These are phyloP conservation scores for Croton setiger DNA, from an alignment of 441 rosid species.

Conservation along the genomic window DNA sequence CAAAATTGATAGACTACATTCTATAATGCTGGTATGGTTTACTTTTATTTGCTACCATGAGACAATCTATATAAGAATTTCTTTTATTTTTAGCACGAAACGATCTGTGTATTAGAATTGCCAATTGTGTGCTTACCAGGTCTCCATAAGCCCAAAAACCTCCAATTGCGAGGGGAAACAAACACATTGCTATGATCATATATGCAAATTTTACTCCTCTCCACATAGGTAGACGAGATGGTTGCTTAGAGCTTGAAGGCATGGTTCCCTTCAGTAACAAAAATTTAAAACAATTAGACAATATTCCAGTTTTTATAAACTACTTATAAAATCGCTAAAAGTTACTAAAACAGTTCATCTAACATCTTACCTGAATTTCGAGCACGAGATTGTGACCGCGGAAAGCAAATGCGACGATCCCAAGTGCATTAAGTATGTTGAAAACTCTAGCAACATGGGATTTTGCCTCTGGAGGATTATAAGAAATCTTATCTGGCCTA, in stretches of 20 bases:
- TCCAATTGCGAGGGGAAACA: constrained; percentile 54
- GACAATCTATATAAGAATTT: no score
- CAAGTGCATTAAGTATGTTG: constrained; percentile 39
- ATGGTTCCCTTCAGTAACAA: constrained; percentile 43
- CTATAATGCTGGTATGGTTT: no score
- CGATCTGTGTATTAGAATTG: no score
- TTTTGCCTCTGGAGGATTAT: constrained; percentile 23
- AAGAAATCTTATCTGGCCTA: constrained; percentile 27
- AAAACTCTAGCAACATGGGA: constrained; percentile 22
- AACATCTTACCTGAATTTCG: constrained; percentile 46
- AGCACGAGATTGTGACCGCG: constrained; percentile 65
- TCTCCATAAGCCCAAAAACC: constrained; percentile 56
- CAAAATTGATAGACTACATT: no score
- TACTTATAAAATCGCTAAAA: no score
- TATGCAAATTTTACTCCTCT: constrained; percentile 54
- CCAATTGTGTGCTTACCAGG: constrained; percentile 28
- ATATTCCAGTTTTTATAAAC: no score
- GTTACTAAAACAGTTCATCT: no score
- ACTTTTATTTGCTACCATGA: no score
- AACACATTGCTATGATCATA: constrained; percentile 42
- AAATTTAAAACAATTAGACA: neutral
- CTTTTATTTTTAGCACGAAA: no score
- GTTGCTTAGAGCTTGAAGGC: constrained; percentile 49
- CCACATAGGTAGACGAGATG: constrained; percentile 57
- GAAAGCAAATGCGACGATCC: constrained; percentile 53